These are phyloP conservation scores for Lagenaria siceraria DNA, from an alignment of 306 rosid genomes.

Conservation along the genomic window DNA sequence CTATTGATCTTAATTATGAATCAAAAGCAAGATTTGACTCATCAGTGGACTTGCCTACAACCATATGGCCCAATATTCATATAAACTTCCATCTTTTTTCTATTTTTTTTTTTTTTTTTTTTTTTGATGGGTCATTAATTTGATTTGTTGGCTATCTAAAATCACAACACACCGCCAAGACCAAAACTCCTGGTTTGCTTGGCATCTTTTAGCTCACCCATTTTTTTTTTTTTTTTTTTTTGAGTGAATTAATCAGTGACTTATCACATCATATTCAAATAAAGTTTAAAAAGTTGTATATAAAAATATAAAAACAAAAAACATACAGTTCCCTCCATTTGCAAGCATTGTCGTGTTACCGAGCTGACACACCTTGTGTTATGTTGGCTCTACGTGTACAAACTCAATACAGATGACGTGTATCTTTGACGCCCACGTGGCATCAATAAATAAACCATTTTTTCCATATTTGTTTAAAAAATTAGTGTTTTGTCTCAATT, in stretches of 20 bases:
- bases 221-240: not conserved
- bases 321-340: not conserved
- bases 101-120: too few relatives aligned
- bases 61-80: not conserved
- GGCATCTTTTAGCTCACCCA: not conserved
- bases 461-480: too few relatives aligned
- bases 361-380: not conserved
- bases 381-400: not conserved
- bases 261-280: not conserved
- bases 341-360: not conserved
- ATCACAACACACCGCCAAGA: not conserved
- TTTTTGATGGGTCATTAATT: not conserved
- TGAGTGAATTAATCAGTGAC: not conserved
- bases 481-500: too few relatives aligned
- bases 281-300: not conserved
- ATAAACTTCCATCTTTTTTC: too few relatives aligned
- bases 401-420: not conserved
- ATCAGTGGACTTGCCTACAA: not conserved
- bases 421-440: not conserved
- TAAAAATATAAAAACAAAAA: not conserved
- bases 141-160: not conserved
- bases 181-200: not conserved
- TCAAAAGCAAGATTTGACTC: not conserved
- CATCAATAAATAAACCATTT: not conserved
- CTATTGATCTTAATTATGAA: not conserved